Base-by-base conservation (phyloP, 1,284 basidiomycete genomes). In the Stygiomarasmius scandens region DNA sequence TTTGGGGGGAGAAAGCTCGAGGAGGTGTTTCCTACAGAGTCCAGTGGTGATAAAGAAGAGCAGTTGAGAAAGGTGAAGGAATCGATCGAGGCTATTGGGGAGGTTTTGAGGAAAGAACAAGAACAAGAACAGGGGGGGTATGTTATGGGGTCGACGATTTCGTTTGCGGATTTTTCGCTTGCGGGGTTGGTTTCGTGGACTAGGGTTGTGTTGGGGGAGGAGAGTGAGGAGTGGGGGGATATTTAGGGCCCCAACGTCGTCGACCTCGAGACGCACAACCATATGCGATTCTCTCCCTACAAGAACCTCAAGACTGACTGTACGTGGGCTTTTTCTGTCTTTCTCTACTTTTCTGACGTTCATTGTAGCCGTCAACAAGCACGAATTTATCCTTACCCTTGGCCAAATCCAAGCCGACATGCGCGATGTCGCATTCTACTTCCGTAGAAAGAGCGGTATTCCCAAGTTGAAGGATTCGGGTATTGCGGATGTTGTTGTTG, bases 391-490 rank as follows among this genome's bases (percentile, higher is more conserved):
- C 16, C 69, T 96, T 56, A 85, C 83, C 5, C 77, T 95, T 41
- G 78, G 79, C 24, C 95, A 98, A 73, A 92, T 98, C 67, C 96
- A 98, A 73, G 89, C 91, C n/a, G 95, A 96, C 68, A 89, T 97
- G 81, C 84, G 90, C 41, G 95, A 97, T 66, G 92, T 97, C 20
- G 87, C 90, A 12, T 96, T 97, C 72, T 94, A 90, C 69, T 93
- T 92, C 72, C 80, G 77, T 62, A 90, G 84, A 77, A 92, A 92
- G 79, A 79, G 76, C 0, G 92, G 92, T 3, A 83, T 93, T 66
- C 86, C 89, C 10, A 92, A 90, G 79, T 75, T 97, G 69, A 83
- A 76, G 47, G 96, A 98, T 76, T 88, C 86, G n/a, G 96, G 96
- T 63, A 74, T 96, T 29, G 95, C 95, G 20, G 96, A 98, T 70